Base-by-base conservation (phyloP, 345 rosid genomes). In the Eutrema japonicum region DNA sequence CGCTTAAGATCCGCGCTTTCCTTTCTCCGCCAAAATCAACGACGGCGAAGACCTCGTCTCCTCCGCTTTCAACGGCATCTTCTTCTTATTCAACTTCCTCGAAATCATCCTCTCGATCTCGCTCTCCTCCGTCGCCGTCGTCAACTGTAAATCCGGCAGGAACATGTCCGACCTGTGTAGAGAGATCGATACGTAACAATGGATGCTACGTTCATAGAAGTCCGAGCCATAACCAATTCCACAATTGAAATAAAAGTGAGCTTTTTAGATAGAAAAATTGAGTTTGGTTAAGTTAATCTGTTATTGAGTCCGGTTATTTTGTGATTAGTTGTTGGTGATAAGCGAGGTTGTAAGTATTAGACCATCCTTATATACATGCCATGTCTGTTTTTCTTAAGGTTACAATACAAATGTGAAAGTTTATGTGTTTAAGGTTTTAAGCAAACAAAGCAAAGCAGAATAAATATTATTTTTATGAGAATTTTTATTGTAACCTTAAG, bases 1-100 rank as follows among this genome's bases (percentile, higher is more conserved):
- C 85, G 14, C 51, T 85, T 73, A 93, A 93, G 87, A 93, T 93
- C 83, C 86, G 86, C 33, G 98, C 86, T 8, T 89, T 93, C 74
- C 88, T 93, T 65, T 82, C 82, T n/a, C 85, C 58, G 8, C 2
- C 27, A 1, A 75, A 76, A 76, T 51, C 86, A 22, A 33, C 78
- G 71, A 82, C 81, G 66, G 70, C 35, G 6, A 47, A 2, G 22
- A 57, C n/a, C 1, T 41, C 61, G 5, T 48, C 69, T 48, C 16
- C 55, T 46, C 35, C 47, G 3, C 22, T 6, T 56, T 75, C 78
- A 42, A 40, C 49, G 2, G 13, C 18, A 13, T 57, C 79, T 5
- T 81, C 89, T 13, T 82, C 81, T 16, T 45, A 4, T 5, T 35
- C 16, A 16, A 16, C 64, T 2, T 52, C 64, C 0, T 79, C 88